These are phyloP conservation scores for Blastobotrys raffinosifermentans DNA, from an alignment of 1,139 yeast species.

Conservation along the genomic window DNA sequence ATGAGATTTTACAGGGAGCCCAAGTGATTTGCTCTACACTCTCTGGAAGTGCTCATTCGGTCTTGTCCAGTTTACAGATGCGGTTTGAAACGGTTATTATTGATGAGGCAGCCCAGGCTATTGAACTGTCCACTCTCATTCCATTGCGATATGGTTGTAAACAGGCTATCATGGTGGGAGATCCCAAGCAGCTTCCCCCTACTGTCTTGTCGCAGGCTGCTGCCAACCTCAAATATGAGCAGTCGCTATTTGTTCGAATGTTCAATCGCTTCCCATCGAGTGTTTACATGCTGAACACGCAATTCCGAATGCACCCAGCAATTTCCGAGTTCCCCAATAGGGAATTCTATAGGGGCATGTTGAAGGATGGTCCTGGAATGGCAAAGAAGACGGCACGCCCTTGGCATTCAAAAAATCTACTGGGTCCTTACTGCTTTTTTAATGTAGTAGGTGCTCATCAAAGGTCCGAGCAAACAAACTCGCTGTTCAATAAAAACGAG, in stretches of 20 bases:
- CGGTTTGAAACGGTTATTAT: slow-evolving; percentile 89
- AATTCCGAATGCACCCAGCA: slow-evolving; percentile 96
- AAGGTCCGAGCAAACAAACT: slow-evolving; percentile 56
- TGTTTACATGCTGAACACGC: slow-evolving; percentile 79
- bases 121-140: slow-evolving; percentile 84
- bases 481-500: slow-evolving; percentile 65
- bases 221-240: slow-evolving; percentile 73
- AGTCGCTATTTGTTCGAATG: slow-evolving; percentile 92
- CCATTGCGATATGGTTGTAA: slow-evolving; percentile 91
- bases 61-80: slow-evolving; percentile 66
- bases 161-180: slow-evolving; percentile 96
- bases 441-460: slow-evolving; percentile 63
- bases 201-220: slow-evolving; percentile 94
- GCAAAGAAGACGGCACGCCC: slow-evolving; percentile 50
- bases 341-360: slow-evolving; percentile 68
- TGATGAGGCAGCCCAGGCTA: slow-evolving; percentile 98
- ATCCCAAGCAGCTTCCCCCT: slow-evolving; percentile 97
- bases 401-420: slow-evolving; percentile 58
- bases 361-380: slow-evolving; percentile 75
- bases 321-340: slow-evolving; percentile 82
- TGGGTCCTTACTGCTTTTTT: slow-evolving; percentile 76
- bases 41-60: slow-evolving; percentile 92
- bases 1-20: slow-evolving; percentile 65
- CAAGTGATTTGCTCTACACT: slow-evolving; percentile 88
- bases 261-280: slow-evolving; percentile 57